Evolutionary conservation across 306 rosid species (phyloP), one percentile per base, ranked within the genome.

Genomic region (Luffa aegyptiaca): DNA sequence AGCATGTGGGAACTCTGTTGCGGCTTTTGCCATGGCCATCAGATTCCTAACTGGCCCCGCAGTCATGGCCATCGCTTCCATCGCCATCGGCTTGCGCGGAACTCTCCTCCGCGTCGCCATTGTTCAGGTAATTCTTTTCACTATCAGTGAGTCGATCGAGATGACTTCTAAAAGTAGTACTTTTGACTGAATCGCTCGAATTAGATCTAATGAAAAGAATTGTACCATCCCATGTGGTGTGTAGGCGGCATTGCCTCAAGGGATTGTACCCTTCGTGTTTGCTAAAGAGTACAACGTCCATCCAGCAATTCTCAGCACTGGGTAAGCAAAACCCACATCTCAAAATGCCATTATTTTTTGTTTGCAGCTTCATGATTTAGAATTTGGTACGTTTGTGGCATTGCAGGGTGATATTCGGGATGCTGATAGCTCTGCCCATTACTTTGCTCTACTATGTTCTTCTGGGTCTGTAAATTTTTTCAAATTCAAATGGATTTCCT

Each of bases 221-320:
- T 61, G 18, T 62, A 36, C 12, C 2, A 16, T 16, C 66, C 80
- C 69, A 76, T 77, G 57, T 56, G 56, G 7, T 77, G 48, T 44
- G 59, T 69, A 95, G 97, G 99, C 99, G 64, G 98, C 99, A 16
- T 93, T 95, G 80, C 99, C 99, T 4, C 99, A 95, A 88, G 99
- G 99, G 45, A 90, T 95, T 80, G 99, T 95, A 78, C 98, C 99
- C 2, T 95, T 95, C 76, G 99, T 95, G 78, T 95, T 95, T 88
- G 98, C 99, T 26, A 95, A 93, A 83, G 99, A 95, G 84, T 95
- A 95, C 89, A 95, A 95, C 79, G 92, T 95, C 18, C 99, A 95
- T 81, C 99, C 99, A 5, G 85, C 97, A 63, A 91, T 95, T 86
- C 99, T 95, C 1, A 95, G 97, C 86, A 95, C 99, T 17, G 96